phyloP scores from a whole-genome alignment of 2,329 filamentous ascomycete species.

The Fusarium goolgardi region DNA sequence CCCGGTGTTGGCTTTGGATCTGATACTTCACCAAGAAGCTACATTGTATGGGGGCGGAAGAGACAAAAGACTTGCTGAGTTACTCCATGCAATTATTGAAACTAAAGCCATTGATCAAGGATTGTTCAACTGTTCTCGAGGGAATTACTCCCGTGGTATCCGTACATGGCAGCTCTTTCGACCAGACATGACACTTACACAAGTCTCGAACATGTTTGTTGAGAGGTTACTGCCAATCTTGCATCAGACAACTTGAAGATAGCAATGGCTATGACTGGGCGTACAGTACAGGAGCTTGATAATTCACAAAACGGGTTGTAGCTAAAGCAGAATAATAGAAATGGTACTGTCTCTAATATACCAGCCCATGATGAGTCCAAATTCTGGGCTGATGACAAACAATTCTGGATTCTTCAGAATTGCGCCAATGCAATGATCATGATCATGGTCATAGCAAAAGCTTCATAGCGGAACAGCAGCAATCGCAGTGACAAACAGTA shows the following conservation, averaged over 20 bases:
- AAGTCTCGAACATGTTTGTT: conserved; percentile 4
- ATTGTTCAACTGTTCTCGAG: conserved; percentile 28
- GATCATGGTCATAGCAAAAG: conserved; percentile 5
- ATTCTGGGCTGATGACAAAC: background rate
- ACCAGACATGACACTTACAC: background rate
- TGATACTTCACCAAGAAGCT: conserved; percentile 30
- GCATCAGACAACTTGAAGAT: conserved; percentile 23
- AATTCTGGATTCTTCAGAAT: background rate
- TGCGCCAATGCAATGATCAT: background rate
- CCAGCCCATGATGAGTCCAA: background rate
- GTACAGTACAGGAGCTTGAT: too few relatives aligned
- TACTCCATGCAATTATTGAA: conserved; percentile 20
- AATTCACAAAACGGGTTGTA: background rate
- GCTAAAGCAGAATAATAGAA: background rate
- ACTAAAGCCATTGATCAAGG: conserved; percentile 20
- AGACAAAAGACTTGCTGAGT: conserved; percentile 10
- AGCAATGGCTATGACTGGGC: background rate
- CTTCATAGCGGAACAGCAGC: background rate
- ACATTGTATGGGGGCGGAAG: conserved; percentile 41
- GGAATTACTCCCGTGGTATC: conserved; percentile 36
- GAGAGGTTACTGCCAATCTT: conserved; percentile 18
- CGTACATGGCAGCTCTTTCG: conserved; percentile 5
- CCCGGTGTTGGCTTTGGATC: conserved; percentile 45
- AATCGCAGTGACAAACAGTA: background rate
- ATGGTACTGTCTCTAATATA: background rate